Evolutionary conservation across 768 basidiomycete genomes (phyloP), one percentile per base, ranked within the genome.

Genomic region (Boletus speciosus): DNA sequence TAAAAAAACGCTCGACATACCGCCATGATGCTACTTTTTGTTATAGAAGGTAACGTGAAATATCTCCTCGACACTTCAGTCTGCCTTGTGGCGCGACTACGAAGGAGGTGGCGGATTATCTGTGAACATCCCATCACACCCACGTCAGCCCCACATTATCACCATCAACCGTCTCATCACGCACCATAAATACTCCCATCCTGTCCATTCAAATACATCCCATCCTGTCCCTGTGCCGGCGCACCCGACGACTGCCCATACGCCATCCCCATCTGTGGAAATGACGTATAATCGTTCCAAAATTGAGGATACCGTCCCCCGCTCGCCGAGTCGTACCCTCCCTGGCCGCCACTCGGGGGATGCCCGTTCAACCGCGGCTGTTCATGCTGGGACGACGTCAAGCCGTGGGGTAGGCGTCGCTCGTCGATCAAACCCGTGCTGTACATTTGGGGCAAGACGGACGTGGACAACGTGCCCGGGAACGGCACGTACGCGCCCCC

Each of bases 401-500:
- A 27, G 2, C 34, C 36, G 2, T 56, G 55, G 0, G 51, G 55
- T 16, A 45, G 49, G 10, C 76, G 74, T 36, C 77, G 73, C 38
- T 81, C 80, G 56, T 83, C 84, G 3, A 80, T 76, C 44, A 88
- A 70, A 0, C 86, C 87, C 5, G 87, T 87, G 70, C 85, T 88
- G 65, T 88, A 90, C 61, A 85, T 73, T 58, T 88, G 86, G 0
- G 88, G 85, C 40, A 90, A 76, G 25, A 86, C 85, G 1, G 86
- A 84, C 16, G 88, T 89, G 21, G 88, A 85, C 40, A 89, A 62
- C 41, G 79, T 75, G 6, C 75, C 76, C 23, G 76, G 65, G 61
- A 68, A 70, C 1, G 68, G 77, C 76, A 50, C 68, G 54, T 72
- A 68, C 31, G 65, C 56, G 4, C 60, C 42, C 36, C 61, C 62